Evolutionary conservation across 164 flowering plant species (phyloP), one percentile per base, ranked within the genome.

Genomic region (Dillenia turbinata): DNA sequence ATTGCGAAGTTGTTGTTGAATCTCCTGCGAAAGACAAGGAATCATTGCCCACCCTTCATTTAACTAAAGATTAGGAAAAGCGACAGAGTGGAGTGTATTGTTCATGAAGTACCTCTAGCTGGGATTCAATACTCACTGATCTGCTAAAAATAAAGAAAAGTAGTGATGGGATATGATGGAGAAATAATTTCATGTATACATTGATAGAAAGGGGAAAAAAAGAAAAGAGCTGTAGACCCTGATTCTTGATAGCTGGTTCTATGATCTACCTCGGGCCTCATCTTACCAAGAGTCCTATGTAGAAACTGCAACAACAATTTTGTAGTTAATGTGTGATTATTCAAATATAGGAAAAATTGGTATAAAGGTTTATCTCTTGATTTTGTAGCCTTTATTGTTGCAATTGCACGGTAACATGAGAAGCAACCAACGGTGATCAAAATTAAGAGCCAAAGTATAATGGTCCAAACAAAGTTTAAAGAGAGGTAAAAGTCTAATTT

Each of bases 281-380:
- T 49, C 66, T 73, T 80, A 9, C 71, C 68, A 19, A 80, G 68
- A 47, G 63, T 72, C 62, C 68, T 67, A 56, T 70, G 66, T 12
- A 80, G 74, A 71, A 63, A 70, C 81, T 79, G 69, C 19, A 43
- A 17, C 51, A 44, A 33, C 1, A 44, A n/a, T 47, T 5, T 4
- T 8, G 33, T 8, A 52, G 55, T 26, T 52, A 9, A 52, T 19
- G 22, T 5, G 1, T 16, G 22, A 52, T 10, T 15, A 33, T 1
- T 8, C 56, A 56, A 26, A 8, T 17, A 65, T 4, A 43, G 12
- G 24, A 9, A 9, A 56, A 7, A 59, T 3, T 16, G 11, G 43
- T 33, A 33, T 16, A n/a, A 33, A 19, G 43, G n/a, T 12, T 62
- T 72, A 79, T 81, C 83, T 77, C 80, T 65, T 73, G 78, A 65